Conservation (phyloP, 2,329 filamentous ascomycete genomes). For the Aspergillus ruber region DNA sequence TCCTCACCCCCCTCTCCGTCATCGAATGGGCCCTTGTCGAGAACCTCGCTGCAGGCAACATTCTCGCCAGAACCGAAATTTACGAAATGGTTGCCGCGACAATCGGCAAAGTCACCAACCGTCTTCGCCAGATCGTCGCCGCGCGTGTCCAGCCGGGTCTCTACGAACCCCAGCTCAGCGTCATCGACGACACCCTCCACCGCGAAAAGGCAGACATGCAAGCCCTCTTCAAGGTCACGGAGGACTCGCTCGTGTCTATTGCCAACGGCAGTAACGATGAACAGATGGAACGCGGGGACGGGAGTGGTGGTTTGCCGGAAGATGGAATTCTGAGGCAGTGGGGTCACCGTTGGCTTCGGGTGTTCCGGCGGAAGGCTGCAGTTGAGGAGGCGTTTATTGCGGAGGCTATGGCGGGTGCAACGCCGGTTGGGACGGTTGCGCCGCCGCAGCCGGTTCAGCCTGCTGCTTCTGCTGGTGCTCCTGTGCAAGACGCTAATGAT, state of each 20-base stretch:
- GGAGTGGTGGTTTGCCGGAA: conserved; percentile 44
- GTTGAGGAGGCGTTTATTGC: conserved; percentile 72
- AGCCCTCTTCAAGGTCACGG: conserved; percentile 71
- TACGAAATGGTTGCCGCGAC: conserved; percentile 90
- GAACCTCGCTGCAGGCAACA: conserved; percentile 56
- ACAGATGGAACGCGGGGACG: conserved; percentile 61
- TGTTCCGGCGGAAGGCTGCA: conserved; percentile 72
- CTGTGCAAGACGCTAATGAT: conserved; percentile 13
- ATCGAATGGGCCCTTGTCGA: conserved; percentile 83
- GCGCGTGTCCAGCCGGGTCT: conserved; percentile 55
- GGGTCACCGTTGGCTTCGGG: conserved; percentile 79
- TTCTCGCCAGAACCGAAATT: conserved; percentile 66
- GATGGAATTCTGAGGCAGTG: conserved; percentile 66
- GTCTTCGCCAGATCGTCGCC: conserved; percentile 71
- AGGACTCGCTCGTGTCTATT: conserved; percentile 68
- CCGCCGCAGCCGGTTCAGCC: conserved; percentile 10
- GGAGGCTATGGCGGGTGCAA: conserved; percentile 48
- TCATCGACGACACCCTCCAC: conserved; percentile 60
- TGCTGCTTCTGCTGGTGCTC: conserved; percentile 6
- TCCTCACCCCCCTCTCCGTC: conserved; percentile 77
- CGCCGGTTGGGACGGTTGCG: conserved; percentile 34
- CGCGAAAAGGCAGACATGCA: conserved; percentile 69
- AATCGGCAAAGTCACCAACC: conserved; percentile 80
- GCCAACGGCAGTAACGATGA: conserved; percentile 67
- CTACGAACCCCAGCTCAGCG: conserved; percentile 47